Evolutionary conservation across 2,329 filamentous ascomycete species (phyloP).

Genomic region (Phaeosphaeria sp.): DNA sequence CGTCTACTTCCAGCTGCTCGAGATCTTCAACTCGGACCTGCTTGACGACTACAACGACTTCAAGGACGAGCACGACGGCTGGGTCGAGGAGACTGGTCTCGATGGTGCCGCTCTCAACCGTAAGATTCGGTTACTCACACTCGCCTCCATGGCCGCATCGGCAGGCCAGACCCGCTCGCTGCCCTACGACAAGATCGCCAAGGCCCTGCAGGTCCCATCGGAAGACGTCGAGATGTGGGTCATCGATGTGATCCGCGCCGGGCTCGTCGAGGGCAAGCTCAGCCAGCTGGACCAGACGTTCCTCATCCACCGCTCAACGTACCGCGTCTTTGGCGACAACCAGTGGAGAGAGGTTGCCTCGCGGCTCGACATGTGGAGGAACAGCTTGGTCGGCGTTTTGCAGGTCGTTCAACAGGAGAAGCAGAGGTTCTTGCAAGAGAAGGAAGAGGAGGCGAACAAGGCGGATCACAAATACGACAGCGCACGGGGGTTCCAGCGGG

Average conservation of each 20-base stretch:
- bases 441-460: slow-evolving; percentile 78
- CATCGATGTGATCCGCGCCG: slow-evolving; percentile 95
- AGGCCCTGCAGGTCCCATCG: slow-evolving; percentile 79
- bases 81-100: slow-evolving; percentile 76
- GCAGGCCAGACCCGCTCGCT: slow-evolving; percentile 81
- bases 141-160: slow-evolving; percentile 85
- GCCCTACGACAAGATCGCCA: slow-evolving; percentile 83
- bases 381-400: slow-evolving; percentile 79
- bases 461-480: slow-evolving; percentile 69
- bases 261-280: slow-evolving; percentile 94
- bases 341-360: slow-evolving; percentile 96
- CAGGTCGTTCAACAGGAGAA: slow-evolving; percentile 81
- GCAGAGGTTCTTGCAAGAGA: slow-evolving; percentile 76
- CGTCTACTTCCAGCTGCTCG: slow-evolving; percentile 87
- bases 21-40: slow-evolving; percentile 93
- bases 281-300: slow-evolving; percentile 93
- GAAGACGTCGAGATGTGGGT: slow-evolving; percentile 98
- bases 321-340: slow-evolving; percentile 96
- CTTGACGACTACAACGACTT: slow-evolving; percentile 97
- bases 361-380: slow-evolving; percentile 88
- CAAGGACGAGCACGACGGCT: slow-evolving; percentile 86
- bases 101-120: slow-evolving; percentile 79
- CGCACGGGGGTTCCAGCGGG: slow-evolving; percentile 32
- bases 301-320: slow-evolving; percentile 93
- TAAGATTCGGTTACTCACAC: slow-evolving; percentile 95